A percentile compares a stretch with the other conserved stretches of the same genome.
Evolutionary conservation across 768 basidiomycete genomes (phyloP).

Genomic region (Mycena rebaudengoi): DNA sequence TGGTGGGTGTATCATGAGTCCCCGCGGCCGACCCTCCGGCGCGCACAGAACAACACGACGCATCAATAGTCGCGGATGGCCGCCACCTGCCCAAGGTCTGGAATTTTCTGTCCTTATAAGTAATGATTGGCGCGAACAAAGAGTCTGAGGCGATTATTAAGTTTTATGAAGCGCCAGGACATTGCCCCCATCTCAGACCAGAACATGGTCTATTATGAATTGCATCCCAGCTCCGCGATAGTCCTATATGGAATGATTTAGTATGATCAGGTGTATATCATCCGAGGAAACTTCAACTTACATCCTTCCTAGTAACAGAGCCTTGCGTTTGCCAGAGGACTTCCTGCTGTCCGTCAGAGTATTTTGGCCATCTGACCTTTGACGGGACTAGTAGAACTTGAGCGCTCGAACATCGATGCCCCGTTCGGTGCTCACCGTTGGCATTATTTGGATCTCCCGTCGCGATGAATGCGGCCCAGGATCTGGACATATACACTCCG

Average conservation of each 20-base stretch:
- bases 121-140: too few species aligned
- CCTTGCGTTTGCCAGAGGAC: constrained; percentile 28
- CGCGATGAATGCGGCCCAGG: constrained; percentile 27
- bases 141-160: too few species aligned
- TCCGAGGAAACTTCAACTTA: not conserved
- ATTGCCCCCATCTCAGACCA: too few species aligned
- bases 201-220: constrained; percentile 16
- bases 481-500: constrained; percentile 18
- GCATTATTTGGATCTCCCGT: constrained; percentile 28
- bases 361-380: constrained; percentile 19
- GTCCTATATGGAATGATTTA: not conserved
- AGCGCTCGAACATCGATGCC: not conserved
- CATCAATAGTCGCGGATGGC: too few species aligned
- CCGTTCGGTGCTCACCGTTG: not conserved
- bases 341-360: constrained; percentile 14
- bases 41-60: too few species aligned
- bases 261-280: not conserved
- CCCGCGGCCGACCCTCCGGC: too few species aligned
- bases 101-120: too few species aligned
- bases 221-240: constrained; percentile 19
- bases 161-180: too few species aligned
- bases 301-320: constrained; percentile 19
- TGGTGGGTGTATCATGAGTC: too few species aligned
- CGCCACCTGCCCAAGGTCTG: too few species aligned
- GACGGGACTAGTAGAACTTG: constrained; percentile 3